Evolutionary conservation across 2,329 filamentous ascomycete species (phyloP).

Genomic region (Neospermospora avenae): DNA sequence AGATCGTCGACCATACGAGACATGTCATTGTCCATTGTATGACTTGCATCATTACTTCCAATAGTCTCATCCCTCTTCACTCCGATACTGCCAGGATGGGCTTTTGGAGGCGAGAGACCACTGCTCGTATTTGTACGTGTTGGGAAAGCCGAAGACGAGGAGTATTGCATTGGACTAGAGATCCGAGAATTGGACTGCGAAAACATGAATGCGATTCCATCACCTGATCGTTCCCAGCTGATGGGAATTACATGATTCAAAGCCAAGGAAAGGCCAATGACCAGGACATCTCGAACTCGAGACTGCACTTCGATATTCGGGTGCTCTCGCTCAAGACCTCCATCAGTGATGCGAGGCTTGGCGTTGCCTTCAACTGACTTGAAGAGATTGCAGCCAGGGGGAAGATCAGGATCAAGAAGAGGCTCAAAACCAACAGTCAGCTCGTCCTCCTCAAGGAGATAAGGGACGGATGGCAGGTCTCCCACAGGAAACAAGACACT

Average conservation of each 20-base stretch:
- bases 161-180: background rate
- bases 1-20: constrained; percentile 57
- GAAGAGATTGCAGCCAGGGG: constrained; percentile 50
- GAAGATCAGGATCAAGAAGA: constrained; percentile 46
- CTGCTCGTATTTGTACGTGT: constrained; percentile 1
- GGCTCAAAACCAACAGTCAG: constrained; percentile 64
- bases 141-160: background rate
- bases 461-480: constrained; percentile 52
- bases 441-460: constrained; percentile 66
- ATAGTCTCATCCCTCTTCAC: constrained; percentile 12
- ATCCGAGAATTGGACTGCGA: constrained; percentile 37
- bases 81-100: background rate
- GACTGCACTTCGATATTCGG: constrained; percentile 64
- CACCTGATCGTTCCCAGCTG: constrained; percentile 40
- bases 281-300: constrained; percentile 59
- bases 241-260: constrained; percentile 40
- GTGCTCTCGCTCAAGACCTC: constrained; percentile 48
- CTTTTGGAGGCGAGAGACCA: constrained; percentile 2
- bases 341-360: constrained; percentile 48
- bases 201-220: constrained; percentile 45
- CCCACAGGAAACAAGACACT: constrained; percentile 56
- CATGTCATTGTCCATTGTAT: constrained; percentile 45
- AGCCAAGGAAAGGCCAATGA: constrained; percentile 58
- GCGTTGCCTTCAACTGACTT: constrained; percentile 36
- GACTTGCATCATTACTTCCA: constrained; percentile 24